These are phyloP conservation scores for Kwoniella shivajii DNA, from an alignment of 1,284 basidiomycete species.

Conservation along the genomic window DNA sequence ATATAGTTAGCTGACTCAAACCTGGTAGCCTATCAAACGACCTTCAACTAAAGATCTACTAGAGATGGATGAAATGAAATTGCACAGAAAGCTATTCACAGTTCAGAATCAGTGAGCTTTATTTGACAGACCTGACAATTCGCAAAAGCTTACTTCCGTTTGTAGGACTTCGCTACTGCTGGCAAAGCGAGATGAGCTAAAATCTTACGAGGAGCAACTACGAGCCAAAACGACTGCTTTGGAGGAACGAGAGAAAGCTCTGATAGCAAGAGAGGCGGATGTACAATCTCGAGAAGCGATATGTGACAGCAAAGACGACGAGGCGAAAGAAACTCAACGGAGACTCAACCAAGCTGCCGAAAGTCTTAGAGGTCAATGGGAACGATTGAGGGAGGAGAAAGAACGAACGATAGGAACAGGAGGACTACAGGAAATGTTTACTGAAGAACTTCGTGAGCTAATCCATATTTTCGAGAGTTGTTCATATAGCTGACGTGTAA, in stretches of 20 bases:
- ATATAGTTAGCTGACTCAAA: background rate
- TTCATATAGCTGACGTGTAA: conserved; percentile 12
- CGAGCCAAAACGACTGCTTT: conserved; percentile 56
- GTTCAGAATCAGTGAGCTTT: conserved; percentile 58
- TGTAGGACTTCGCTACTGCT: conserved; percentile 35
- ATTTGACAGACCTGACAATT: conserved; percentile 48
- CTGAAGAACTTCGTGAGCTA: conserved; percentile 14
- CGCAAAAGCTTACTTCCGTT: conserved; percentile 46
- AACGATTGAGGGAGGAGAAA: conserved; percentile 61
- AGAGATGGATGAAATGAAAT: conserved; percentile 53
- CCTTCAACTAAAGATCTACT: conserved; percentile 51
- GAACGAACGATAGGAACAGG: conserved; percentile 22
- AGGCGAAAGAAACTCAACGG: conserved; percentile 66
- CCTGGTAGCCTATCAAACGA: conserved; percentile 41
- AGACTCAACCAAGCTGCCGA: conserved; percentile 70
- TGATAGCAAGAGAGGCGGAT: conserved; percentile 50
- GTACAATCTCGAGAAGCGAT: conserved; percentile 68
- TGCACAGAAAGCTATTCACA: conserved; percentile 50
- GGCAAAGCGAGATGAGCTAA: conserved; percentile 56
- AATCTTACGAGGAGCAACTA: conserved; percentile 58
- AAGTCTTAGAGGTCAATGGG: conserved; percentile 58
- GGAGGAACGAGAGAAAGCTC: conserved; percentile 59
- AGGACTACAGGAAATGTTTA: conserved; percentile 11
- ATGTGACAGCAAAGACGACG: conserved; percentile 69
- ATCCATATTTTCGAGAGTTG: background rate